Percentiles rank a stretch among this genome's conserved stretches.
These are phyloP conservation scores for Hyphodiscus hymeniophilus DNA, from an alignment of 495 filamentous ascomycete species.

Conservation along the genomic window DNA sequence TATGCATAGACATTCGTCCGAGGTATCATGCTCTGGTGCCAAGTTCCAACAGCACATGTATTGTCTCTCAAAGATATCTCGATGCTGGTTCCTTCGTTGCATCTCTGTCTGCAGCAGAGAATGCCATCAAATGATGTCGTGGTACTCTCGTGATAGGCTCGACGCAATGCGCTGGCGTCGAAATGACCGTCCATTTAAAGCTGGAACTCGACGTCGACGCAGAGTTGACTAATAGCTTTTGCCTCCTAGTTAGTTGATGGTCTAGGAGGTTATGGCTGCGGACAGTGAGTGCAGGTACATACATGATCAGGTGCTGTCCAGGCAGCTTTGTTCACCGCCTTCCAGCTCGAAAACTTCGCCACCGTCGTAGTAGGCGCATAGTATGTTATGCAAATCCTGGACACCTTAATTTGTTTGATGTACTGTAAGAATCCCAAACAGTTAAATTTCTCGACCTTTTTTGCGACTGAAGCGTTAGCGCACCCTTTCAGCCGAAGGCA, in stretches of 20 bases:
- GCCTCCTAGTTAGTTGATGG: slow-evolving; percentile 1
- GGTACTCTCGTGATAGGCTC: slow-evolving; percentile 11
- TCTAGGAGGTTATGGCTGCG: not conserved
- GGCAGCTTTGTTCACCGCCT: slow-evolving; percentile 9
- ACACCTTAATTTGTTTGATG: slow-evolving; percentile 5
- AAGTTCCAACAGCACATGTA: slow-evolving; percentile 7
- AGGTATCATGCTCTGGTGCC: no score
- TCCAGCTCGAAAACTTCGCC: slow-evolving; percentile 10
- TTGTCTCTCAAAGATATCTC: slow-evolving; percentile 8
- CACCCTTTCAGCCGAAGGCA: no score
- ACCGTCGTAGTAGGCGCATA: slow-evolving; percentile 5
- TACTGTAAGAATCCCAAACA: slow-evolving; percentile 4
- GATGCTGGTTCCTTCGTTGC: slow-evolving; percentile 4
- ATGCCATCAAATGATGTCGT: slow-evolving; percentile 9
- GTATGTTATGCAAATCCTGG: slow-evolving; percentile 4
- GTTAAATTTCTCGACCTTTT: not conserved
- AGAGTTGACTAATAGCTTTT: slow-evolving; percentile 3
- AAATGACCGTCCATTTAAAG: slow-evolving; percentile 5
- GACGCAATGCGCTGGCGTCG: not conserved
- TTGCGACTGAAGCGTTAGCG: not conserved
- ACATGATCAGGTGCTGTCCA: not conserved
- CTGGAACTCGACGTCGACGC: slow-evolving; percentile 9
- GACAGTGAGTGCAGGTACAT: not conserved
- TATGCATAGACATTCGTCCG: no score
- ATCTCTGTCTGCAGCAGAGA: slow-evolving; percentile 6